Percentiles rank a stretch among this genome's conserved stretches.
phyloP scores from a whole-genome alignment of 352 stramenopile species.

The Pythium graminicola region DNA sequence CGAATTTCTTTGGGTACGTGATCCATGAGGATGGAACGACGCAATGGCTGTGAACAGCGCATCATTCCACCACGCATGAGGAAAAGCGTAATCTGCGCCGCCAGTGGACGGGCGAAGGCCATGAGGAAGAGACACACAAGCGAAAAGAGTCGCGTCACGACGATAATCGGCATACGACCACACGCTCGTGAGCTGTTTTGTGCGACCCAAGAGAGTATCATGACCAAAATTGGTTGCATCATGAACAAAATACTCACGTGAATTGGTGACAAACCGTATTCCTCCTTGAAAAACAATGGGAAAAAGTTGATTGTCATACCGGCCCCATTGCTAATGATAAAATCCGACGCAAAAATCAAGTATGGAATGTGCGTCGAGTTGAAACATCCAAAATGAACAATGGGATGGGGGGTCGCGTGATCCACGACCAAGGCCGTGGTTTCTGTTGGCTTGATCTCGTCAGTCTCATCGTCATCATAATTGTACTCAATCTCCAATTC shows the following conservation, averaged over 20 bases:
- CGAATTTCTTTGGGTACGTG: constrained; percentile 67
- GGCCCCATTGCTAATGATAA: constrained; percentile 79
- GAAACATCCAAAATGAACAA: constrained; percentile 73
- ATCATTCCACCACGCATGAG: constrained; percentile 76
- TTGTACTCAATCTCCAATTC: constrained; percentile 65
- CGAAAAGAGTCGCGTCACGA: constrained; percentile 50
- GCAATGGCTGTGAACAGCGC: constrained; percentile 74
- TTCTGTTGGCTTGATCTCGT: constrained; percentile 20
- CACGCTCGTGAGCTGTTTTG: constrained; percentile 45
- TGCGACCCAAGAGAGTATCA: constrained; percentile 49
- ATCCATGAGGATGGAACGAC: constrained; percentile 75
- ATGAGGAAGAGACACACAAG: constrained; percentile 60
- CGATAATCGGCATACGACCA: constrained; percentile 71
- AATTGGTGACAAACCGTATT: constrained; percentile 70
- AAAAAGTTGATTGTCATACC: constrained; percentile 86
- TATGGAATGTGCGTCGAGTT: constrained; percentile 57
- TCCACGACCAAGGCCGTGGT: constrained; percentile 26
- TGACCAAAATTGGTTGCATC: constrained; percentile 57
- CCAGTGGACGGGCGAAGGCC: constrained; percentile 47
- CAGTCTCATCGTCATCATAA: constrained; percentile 40
- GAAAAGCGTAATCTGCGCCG: constrained; percentile 60
- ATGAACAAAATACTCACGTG: constrained; percentile 65
- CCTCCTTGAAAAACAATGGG: constrained; percentile 75
- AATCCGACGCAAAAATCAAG: constrained; percentile 67
- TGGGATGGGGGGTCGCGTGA: too few relatives aligned